Conservation (phyloP, 257 asterid genomes). For the Rehmannia glutinosa region DNA sequence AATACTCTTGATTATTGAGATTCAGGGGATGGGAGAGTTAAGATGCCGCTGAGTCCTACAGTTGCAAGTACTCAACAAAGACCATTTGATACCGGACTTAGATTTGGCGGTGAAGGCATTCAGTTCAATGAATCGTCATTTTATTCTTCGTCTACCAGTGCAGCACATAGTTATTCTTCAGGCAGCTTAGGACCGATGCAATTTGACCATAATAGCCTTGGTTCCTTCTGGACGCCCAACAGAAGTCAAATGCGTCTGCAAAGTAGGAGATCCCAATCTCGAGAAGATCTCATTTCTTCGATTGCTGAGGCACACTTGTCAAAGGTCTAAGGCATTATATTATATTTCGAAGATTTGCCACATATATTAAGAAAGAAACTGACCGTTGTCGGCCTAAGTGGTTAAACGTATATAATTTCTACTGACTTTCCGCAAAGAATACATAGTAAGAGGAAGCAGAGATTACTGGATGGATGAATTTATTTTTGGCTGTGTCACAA, state of each 20-base stretch:
- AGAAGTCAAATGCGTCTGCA: slow-evolving; percentile 70
- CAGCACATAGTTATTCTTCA: slow-evolving; percentile 79
- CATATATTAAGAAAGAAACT: neutral
- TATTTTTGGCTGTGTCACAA: too few species aligned
- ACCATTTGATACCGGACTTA: slow-evolving; percentile 45
- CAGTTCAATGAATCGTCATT: slow-evolving; percentile 57
- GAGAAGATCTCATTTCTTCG: slow-evolving; percentile 84
- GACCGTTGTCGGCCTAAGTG: neutral
- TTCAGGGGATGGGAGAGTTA: slow-evolving; percentile 76
- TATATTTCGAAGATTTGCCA: slow-evolving; percentile 11
- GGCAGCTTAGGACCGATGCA: slow-evolving; percentile 88
- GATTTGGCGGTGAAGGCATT: slow-evolving; percentile 40
- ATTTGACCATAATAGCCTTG: slow-evolving; percentile 39
- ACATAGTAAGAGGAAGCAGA: neutral
- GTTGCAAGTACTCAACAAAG: slow-evolving; percentile 49
- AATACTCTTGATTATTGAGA: slow-evolving; percentile 4
- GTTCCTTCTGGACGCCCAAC: slow-evolving; percentile 66
- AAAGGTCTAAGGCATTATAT: slow-evolving; percentile 32
- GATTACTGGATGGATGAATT: too few species aligned
- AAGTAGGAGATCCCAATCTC: slow-evolving; percentile 89
- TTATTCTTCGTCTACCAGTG: slow-evolving; percentile 75
- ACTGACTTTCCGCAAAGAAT: neutral
- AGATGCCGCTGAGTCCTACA: slow-evolving; percentile 94
- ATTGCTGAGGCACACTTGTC: slow-evolving; percentile 55
- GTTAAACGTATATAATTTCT: neutral